Evolutionary conservation across 2,329 filamentous ascomycete species (phyloP).

Genomic region (Fusarium pininemorale): DNA sequence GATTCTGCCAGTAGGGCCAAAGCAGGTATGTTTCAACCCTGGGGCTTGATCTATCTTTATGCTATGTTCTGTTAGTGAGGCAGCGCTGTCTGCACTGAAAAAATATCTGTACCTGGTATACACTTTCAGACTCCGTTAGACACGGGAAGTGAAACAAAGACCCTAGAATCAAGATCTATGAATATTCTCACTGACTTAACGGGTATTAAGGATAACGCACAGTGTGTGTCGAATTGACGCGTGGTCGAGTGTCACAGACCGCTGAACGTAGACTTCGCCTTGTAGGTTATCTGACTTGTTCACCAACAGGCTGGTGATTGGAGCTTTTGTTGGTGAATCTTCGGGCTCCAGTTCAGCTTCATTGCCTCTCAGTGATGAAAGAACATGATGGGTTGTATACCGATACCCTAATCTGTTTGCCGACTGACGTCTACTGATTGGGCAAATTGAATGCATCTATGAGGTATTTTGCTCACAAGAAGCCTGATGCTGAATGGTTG

Average conservation of each 20-base stretch:
- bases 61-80: neutral
- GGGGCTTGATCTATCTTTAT: neutral
- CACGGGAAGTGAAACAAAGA: neutral
- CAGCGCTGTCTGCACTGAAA: neutral
- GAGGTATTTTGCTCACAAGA: neutral
- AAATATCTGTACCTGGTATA: neutral
- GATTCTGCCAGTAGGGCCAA: fast-evolving
- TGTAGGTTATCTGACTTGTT: no score
- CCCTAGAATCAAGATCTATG: neutral
- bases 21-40: fast-evolving
- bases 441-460: neutral
- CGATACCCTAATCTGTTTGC: neutral
- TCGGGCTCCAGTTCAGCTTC: neutral
- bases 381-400: neutral
- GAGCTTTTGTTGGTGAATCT: neutral
- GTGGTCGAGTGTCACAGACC: neutral
- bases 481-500: neutral
- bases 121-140: neutral
- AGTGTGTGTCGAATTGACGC: neutral
- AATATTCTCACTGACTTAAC: neutral
- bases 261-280: no score
- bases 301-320: neutral
- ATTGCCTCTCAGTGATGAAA: neutral
- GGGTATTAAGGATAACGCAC: neutral
- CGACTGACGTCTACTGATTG: neutral